Evolutionary conservation across 805 yeast species (phyloP).

Genomic region (Suhomyces vadensis): DNA sequence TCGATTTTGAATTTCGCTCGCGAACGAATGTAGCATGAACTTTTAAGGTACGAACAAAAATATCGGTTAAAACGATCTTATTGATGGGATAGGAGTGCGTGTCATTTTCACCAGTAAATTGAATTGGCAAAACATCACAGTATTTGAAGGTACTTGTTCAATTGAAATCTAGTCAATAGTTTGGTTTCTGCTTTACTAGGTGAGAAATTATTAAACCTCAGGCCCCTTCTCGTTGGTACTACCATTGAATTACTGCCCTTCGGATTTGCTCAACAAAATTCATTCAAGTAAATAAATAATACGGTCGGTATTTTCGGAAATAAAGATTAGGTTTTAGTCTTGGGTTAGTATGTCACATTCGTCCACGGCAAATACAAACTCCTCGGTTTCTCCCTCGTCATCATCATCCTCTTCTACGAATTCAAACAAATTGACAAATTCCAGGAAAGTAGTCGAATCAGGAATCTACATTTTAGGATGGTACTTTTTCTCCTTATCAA

Average conservation of each 20-base stretch:
- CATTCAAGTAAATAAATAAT: too few species aligned
- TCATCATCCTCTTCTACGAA: neutral
- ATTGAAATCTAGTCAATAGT: too few species aligned
- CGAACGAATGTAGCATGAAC: neutral
- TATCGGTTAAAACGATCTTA: neutral
- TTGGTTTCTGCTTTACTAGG: too few species aligned
- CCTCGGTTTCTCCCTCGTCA: neutral
- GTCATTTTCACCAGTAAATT: neutral
- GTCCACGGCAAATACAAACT: neutral
- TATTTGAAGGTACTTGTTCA: neutral
- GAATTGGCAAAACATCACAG: neutral
- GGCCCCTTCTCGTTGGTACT: too few species aligned
- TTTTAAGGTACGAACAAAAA: conserved; percentile 2
- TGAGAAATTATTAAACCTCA: too few species aligned
- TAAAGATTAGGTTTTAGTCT: too few species aligned
- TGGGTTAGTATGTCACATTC: neutral
- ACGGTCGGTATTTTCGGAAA: too few species aligned
- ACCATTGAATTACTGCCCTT: too few species aligned
- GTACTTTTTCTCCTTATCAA: conserved; percentile 68
- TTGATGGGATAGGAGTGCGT: neutral
- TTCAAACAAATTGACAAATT: neutral
- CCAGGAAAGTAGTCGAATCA: conserved; percentile 18
- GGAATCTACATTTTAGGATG: conserved; percentile 51
- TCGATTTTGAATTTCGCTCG: neutral
- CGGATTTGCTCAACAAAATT: too few species aligned